Percentiles rank a stretch among this genome's conserved stretches.
Evolutionary conservation across 176 grass and related monocot genomes (phyloP).

Genomic region (Carex kokanica): DNA sequence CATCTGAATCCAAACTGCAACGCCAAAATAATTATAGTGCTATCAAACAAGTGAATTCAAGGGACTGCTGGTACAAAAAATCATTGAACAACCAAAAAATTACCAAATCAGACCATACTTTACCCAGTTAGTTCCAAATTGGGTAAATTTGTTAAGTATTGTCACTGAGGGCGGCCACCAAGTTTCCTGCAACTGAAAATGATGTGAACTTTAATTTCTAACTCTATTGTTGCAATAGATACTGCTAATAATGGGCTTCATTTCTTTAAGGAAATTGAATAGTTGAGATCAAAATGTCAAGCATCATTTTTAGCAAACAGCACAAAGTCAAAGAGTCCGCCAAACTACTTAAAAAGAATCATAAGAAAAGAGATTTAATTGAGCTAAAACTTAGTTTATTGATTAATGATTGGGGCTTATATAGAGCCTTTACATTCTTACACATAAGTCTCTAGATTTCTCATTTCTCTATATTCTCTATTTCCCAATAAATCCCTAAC

Average conservation of each 20-base stretch:
- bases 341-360: neutral
- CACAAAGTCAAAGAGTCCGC: neutral
- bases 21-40: neutral
- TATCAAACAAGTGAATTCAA: neutral
- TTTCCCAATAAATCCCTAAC: too few species aligned
- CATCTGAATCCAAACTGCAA: neutral
- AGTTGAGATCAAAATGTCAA: neutral
- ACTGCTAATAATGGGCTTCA: too few species aligned
- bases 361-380: too few species aligned
- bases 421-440: too few species aligned
- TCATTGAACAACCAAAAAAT: neutral
- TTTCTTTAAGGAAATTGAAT: neutral
- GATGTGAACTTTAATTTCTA: too few species aligned
- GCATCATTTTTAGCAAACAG: neutral
- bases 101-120: constrained; percentile 14
- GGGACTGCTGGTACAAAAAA: neutral
- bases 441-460: too few species aligned
- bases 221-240: too few species aligned
- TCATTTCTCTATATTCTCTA: too few species aligned
- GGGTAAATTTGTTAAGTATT: neutral
- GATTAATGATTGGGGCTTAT: too few species aligned
- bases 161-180: neutral
- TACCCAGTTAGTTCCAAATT: constrained; percentile 11
- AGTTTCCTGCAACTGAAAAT: constrained; percentile 5
- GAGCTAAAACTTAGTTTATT: too few species aligned